These are phyloP conservation scores for Syzygium malaccense DNA, from an alignment of 441 rosid species.

Conservation along the genomic window DNA sequence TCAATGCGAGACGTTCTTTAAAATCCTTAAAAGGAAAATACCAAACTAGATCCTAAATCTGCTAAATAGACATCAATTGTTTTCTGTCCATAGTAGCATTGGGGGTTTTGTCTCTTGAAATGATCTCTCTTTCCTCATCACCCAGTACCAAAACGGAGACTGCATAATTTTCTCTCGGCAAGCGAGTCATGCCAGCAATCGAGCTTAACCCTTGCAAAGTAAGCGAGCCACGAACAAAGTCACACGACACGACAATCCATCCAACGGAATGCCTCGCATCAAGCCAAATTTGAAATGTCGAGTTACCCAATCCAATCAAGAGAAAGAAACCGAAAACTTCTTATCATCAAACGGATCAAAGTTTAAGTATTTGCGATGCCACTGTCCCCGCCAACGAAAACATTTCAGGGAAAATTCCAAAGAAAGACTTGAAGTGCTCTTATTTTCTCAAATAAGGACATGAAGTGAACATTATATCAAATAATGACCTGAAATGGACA, in stretches of 20 bases:
- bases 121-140: not conserved
- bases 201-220: not conserved
- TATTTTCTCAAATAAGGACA: too few species aligned
- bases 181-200: not conserved
- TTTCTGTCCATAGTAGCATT: not conserved
- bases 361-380: not conserved
- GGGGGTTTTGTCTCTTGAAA: rapidly evolving
- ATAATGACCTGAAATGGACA: too few species aligned
- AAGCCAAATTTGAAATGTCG: not conserved
- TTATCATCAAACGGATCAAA: not conserved
- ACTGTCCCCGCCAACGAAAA: not conserved
- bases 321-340: not conserved
- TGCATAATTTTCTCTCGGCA: not conserved
- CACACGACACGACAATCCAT: not conserved
- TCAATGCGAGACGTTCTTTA: not conserved
- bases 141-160: not conserved
- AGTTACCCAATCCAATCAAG: not conserved
- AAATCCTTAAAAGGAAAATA: not conserved
- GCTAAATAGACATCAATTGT: not conserved
- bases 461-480: too few species aligned
- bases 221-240: not conserved
- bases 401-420: not conserved
- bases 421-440: too few species aligned
- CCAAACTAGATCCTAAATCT: not conserved
- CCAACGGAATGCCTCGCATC: not conserved